These are phyloP conservation scores for Podospora pseudocomata DNA, from an alignment of 495 filamentous ascomycete genomes.

Conservation along the genomic window DNA sequence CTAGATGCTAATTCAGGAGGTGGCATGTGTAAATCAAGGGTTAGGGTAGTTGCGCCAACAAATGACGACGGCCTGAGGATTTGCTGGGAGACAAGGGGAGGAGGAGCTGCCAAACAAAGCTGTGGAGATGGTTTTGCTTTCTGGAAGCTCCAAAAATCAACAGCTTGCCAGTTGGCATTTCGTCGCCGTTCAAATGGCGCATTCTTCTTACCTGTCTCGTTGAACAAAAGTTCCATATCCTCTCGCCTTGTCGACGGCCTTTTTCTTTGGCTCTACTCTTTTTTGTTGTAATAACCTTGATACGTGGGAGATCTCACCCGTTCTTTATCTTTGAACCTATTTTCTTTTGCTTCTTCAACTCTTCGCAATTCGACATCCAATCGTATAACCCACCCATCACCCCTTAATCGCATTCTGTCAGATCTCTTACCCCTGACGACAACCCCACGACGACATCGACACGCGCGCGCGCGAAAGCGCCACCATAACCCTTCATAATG, in stretches of 20 bases:
- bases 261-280: constrained; percentile 13
- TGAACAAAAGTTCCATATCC: constrained; percentile 1
- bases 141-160: constrained; percentile 8
- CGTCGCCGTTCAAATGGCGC: constrained; percentile 23
- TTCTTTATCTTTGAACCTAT: background rate
- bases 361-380: background rate
- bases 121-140: constrained; percentile 14
- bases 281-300: constrained; percentile 12
- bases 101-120: constrained; percentile 15
- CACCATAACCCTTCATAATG: constrained; percentile 17
- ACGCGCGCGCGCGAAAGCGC: background rate
- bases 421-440: background rate
- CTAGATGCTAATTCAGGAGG: background rate
- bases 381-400: background rate
- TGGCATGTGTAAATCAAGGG: background rate
- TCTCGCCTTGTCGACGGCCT: constrained; percentile 23
- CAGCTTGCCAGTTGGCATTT: constrained; percentile 5
- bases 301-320: background rate
- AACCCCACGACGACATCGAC: background rate
- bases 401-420: background rate
- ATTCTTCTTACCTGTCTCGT: constrained; percentile 10
- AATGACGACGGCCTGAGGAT: background rate
- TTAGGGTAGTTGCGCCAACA: background rate
- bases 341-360: background rate
- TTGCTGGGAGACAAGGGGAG: constrained; percentile 1